These are phyloP conservation scores for Pythium dissimile DNA, from an alignment of 352 stramenopile genomes.

Conservation along the genomic window DNA sequence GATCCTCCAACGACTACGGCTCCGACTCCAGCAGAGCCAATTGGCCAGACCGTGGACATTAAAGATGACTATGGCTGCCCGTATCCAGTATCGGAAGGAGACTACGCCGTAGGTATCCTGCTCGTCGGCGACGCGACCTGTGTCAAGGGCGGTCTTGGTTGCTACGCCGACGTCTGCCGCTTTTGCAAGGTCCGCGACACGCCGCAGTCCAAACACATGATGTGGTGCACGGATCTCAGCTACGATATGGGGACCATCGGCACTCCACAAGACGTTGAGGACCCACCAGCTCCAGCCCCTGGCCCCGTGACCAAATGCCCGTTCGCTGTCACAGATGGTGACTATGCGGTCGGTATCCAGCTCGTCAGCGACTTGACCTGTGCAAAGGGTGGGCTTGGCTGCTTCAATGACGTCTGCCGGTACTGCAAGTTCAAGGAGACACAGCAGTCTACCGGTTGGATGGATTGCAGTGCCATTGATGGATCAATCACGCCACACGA, in stretches of 20 bases:
- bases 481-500: neutral
- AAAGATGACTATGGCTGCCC: neutral
- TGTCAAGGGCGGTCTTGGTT: conserved; percentile 7
- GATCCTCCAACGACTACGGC: neutral
- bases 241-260: neutral
- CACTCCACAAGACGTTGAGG: neutral
- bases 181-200: conserved; percentile 9
- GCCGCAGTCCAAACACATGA: conserved; percentile 2
- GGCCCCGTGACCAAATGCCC: neutral
- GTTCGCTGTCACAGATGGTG: conserved; percentile 22
- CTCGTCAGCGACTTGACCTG: conserved; percentile 27
- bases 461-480: neutral
- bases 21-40: neutral
- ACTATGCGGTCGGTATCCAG: conserved; percentile 8
- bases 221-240: conserved; percentile 4
- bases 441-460: conserved; percentile 4
- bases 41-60: neutral
- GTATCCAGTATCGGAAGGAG: conserved; percentile 2
- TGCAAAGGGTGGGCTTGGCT: conserved; percentile 16
- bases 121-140: neutral
- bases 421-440: conserved; percentile 21
- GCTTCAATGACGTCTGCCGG: conserved; percentile 16
- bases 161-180: conserved; percentile 13
- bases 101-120: conserved; percentile 7
- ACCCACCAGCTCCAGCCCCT: neutral